Conservation (phyloP, 208 protist genomes). For the Trypanosoma cruzi region DNA sequence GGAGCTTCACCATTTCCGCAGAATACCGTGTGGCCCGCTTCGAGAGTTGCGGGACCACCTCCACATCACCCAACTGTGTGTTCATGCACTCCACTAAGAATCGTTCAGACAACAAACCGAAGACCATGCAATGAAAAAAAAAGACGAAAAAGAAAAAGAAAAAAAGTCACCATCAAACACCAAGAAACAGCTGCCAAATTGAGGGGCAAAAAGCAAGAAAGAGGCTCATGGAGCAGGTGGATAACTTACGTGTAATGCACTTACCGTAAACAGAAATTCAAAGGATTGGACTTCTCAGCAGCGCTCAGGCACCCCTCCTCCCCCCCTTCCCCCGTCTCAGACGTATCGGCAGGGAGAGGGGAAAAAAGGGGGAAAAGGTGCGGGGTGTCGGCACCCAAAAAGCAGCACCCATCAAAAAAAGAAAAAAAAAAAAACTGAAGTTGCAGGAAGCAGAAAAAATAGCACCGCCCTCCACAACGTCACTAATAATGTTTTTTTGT, state of each 20-base stretch:
- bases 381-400: too few species aligned
- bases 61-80: slow-evolving; percentile 3
- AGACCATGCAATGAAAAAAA: too few species aligned
- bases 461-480: too few species aligned
- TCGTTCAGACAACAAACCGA: not conserved
- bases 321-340: too few species aligned
- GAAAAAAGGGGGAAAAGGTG: too few species aligned
- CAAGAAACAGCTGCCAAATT: not conserved
- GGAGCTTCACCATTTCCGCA: slow-evolving; percentile 14
- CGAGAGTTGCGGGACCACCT: slow-evolving; percentile 6
- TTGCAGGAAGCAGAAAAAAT: too few species aligned
- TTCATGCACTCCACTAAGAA: not conserved
- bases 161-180: not conserved
- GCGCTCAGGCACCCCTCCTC: too few species aligned
- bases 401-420: too few species aligned
- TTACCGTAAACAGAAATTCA: not conserved
- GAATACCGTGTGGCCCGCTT: slow-evolving; percentile 7
- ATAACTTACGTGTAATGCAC: not conserved
- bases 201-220: not conserved
- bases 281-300: too few species aligned
- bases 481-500: too few species aligned
- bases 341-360: too few species aligned
- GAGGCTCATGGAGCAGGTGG: not conserved
- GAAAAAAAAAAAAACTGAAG: too few species aligned
- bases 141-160: not conserved